phyloP scores from a whole-genome alignment of 306 rosid species.

The Sesbania bispinosa region DNA sequence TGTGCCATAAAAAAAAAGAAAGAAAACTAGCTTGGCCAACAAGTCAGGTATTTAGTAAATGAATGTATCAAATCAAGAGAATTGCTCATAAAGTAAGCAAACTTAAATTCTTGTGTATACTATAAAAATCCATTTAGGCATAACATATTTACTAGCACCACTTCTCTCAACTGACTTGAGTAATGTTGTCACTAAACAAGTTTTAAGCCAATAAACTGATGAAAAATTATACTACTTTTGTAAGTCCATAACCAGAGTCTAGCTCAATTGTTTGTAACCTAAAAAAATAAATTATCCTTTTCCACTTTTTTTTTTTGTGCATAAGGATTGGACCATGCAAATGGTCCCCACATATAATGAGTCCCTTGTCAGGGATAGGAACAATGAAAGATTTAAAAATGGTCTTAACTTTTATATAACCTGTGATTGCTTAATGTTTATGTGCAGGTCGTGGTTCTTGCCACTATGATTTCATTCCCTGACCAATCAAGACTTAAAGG shows the following conservation, averaged over 20 bases:
- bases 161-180: no score
- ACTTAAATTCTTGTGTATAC: not conserved
- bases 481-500: conserved; percentile 14
- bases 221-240: no score
- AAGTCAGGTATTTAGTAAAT: not conserved
- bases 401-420: not conserved
- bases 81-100: not conserved
- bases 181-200: no score
- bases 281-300: no score
- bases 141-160: not conserved
- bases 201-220: no score
- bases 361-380: not conserved
- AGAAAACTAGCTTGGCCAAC: not conserved
- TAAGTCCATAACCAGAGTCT: no score
- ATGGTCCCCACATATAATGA: not conserved
- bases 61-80: not conserved
- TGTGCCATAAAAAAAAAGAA: not conserved
- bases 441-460: conserved; percentile 63
- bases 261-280: no score
- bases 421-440: not conserved
- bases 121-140: not conserved
- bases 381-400: not conserved
- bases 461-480: conserved; percentile 50
- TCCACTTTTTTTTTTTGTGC: no score
- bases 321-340: no score